A percentile compares a stretch with the other conserved stretches of the same genome.
Evolutionary conservation across 495 filamentous ascomycete genomes (phyloP).

Genomic region (Achaetomiella virescens): DNA sequence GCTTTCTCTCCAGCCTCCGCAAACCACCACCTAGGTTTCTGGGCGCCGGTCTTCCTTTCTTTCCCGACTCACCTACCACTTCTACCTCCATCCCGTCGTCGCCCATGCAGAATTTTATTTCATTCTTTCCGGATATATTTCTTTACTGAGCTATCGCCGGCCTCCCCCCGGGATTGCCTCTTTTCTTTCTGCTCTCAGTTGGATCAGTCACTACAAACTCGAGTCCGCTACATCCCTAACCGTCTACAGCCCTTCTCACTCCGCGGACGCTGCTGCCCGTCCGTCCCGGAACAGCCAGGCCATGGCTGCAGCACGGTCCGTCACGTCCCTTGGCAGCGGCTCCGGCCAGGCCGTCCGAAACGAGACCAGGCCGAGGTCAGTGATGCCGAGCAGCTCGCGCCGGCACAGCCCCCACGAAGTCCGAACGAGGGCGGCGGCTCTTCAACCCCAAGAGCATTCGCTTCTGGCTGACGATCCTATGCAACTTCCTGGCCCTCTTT

Average conservation of each 20-base stretch:
- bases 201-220: neutral
- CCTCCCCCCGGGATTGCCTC: neutral
- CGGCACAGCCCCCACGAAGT: slow-evolving; percentile 1
- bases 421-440: slow-evolving; percentile 23
- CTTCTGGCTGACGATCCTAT: slow-evolving; percentile 44
- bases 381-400: slow-evolving; percentile 27
- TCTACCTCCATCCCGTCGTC: neutral
- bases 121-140: neutral
- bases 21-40: too few relatives aligned
- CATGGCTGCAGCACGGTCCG: slow-evolving; percentile 27
- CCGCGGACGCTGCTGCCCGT: slow-evolving; percentile 9
- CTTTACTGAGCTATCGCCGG: neutral
- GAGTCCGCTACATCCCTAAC: neutral
- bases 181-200: neutral
- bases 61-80: neutral
- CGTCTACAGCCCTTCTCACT: neutral
- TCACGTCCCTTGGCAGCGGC: slow-evolving; percentile 21
- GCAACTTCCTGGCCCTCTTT: slow-evolving; percentile 43
- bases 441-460: slow-evolving; percentile 38
- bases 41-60: too few relatives aligned
- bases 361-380: neutral
- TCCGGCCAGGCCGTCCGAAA: slow-evolving; percentile 12
- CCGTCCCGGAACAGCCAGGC: slow-evolving; percentile 5
- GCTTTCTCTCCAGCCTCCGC: neutral
- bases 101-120: neutral